Conservation (phyloP, 495 filamentous ascomycete species). For the Penicillium fimorum region DNA sequence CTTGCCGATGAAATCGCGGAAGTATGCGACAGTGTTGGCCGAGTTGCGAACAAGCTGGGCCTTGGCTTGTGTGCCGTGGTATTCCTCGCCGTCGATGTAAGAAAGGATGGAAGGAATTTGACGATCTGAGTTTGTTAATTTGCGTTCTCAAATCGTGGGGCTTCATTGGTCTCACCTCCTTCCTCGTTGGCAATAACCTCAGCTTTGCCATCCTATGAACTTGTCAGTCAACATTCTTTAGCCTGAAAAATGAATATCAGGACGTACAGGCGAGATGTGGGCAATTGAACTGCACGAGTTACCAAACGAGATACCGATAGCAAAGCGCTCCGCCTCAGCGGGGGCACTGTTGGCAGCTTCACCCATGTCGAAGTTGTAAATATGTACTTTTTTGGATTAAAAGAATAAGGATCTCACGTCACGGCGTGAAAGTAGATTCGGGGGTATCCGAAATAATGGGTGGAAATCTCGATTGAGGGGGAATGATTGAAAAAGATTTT, state of each 20-base stretch:
- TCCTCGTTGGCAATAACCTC: constrained; percentile 99
- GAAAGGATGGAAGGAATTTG: constrained; percentile 94
- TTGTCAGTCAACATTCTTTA: constrained; percentile 13
- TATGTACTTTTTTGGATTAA: constrained; percentile 14
- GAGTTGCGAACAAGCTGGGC: constrained; percentile 86
- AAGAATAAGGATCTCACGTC: constrained; percentile 17
- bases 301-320: constrained; percentile 96
- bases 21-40: constrained; percentile 90
- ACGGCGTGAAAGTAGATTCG: constrained; percentile 19
- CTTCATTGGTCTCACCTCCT: constrained; percentile 63
- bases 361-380: constrained; percentile 50
- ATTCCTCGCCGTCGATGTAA: constrained; percentile 93
- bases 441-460: constrained; percentile 20
- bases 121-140: constrained; percentile 61
- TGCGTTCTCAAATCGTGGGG: constrained; percentile 12
- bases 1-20: constrained; percentile 93
- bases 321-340: constrained; percentile 58
- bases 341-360: constrained; percentile 45
- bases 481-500: constrained; percentile 28
- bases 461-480: constrained; percentile 26
- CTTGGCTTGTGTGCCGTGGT: constrained; percentile 95
- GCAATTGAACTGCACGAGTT: constrained; percentile 98
- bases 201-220: constrained; percentile 76
- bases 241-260: background rate
- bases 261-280: constrained; percentile 66